Percentiles rank a stretch among this genome's conserved stretches.
phyloP scores from a whole-genome alignment of 2,329 filamentous ascomycete genomes.

The Aspergillus sclerotialis region DNA sequence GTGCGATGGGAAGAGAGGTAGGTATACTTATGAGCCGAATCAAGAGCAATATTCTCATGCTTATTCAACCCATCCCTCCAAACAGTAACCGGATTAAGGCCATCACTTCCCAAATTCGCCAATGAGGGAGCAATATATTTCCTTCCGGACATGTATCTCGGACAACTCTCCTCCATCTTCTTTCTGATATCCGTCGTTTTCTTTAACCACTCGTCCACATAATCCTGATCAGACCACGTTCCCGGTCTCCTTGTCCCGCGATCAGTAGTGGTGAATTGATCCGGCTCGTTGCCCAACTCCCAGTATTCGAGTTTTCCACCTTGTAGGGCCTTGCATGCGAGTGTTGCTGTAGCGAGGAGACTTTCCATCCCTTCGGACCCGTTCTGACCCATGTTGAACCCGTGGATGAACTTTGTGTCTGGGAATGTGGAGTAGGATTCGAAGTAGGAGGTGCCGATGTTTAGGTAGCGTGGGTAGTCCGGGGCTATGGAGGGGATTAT shows the following conservation, averaged over 20 bases:
- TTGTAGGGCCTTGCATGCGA: constrained; percentile 52
- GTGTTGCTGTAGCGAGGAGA: constrained; percentile 47
- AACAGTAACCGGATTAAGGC: constrained; percentile 43
- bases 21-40: constrained; percentile 54
- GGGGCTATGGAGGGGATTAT: constrained; percentile 43
- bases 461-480: constrained; percentile 56
- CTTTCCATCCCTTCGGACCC: constrained; percentile 46
- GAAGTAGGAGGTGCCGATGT: constrained; percentile 56
- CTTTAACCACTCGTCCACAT: constrained; percentile 53
- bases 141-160: constrained; percentile 43
- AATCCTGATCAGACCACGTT: constrained; percentile 49
- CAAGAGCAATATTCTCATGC: constrained; percentile 45
- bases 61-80: constrained; percentile 50
- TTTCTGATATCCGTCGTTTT: constrained; percentile 46
- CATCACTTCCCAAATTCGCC: constrained; percentile 46
- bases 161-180: constrained; percentile 44
- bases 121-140: constrained; percentile 55
- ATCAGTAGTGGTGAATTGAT: constrained; percentile 50
- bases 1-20: neutral
- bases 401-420: constrained; percentile 51
- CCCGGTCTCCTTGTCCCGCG: constrained; percentile 47
- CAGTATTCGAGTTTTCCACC: constrained; percentile 48
- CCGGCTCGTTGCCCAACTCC: constrained; percentile 61
- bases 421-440: constrained; percentile 56
- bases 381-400: constrained; percentile 55